Evolutionary conservation across 257 asterid genomes (phyloP), one percentile per base, ranked within the genome.

Genomic region (Plantago ovata): DNA sequence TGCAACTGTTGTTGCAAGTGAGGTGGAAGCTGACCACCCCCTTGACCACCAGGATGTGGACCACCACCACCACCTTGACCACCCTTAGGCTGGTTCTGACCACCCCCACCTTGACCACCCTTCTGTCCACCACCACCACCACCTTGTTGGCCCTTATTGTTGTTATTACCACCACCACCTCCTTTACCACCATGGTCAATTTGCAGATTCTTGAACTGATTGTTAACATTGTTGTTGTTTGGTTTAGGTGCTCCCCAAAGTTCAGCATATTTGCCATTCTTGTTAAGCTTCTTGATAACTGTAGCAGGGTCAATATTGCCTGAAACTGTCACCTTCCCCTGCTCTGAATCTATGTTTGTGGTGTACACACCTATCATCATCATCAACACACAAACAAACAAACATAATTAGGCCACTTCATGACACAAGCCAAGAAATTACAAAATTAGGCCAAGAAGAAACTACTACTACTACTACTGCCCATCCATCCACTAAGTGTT

Each of bases 311-410:
- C 95, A 15, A 86, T 75, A 75, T 80, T 92, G 65, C 98, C 98
- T 0, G 95, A 84, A n/a, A 92, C 89, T 6, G 95, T 88, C 13
- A 92, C 98, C 67, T 92, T 92, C 38, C 95, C 97, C 38, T 70
- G 79, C 51, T 93, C 97, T 39, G 98, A 76, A 67, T 93, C 98
- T 20, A 93, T 79, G 21, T 60, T 74, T 1, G 66, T 80, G 19
- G 79, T 89, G 76, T 89, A 93, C 58, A 93, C 98, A 11, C 98
- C 98, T 93, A 58, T 8, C 15, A 32, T 14, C 18, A 41, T 24
- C 63, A 4, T 13, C 7, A n/a, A n/a, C n/a, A n/a, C n/a, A n/a
- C n/a, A n/a, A n/a, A 52, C 4, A n/a, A 49, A 22, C 10, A 38
- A 50, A 28, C 36, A 28, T n/a, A 42, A 12, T 58, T 11, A 50